Conservation (phyloP, 2,329 filamentous ascomycete species). For the Diaporthe australafricana region DNA sequence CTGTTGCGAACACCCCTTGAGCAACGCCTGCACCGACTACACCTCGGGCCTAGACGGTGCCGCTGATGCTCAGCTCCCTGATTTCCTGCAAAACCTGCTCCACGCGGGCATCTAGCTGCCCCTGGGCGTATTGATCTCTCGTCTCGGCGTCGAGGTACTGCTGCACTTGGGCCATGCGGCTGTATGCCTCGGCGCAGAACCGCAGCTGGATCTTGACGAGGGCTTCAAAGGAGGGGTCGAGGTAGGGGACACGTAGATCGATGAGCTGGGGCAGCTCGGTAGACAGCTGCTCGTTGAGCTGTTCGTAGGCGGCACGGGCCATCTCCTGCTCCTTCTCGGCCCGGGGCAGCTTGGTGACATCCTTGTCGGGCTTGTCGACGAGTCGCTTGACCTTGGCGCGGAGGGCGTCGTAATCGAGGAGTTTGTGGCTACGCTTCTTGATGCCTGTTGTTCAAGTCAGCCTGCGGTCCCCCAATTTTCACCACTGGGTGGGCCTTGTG, state of each 20-base stretch:
- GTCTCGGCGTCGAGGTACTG: slow-evolving; percentile 97
- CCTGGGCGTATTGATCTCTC: slow-evolving; percentile 93
- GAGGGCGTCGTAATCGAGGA: slow-evolving; percentile 97
- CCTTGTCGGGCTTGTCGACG: slow-evolving; percentile 98
- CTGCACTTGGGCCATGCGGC: slow-evolving; percentile 98
- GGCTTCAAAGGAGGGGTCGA: slow-evolving; percentile 96
- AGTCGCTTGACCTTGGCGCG: slow-evolving; percentile 97
- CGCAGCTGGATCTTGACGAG: slow-evolving; percentile 98
- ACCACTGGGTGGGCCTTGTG: slow-evolving; percentile 44
- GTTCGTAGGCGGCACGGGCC: slow-evolving; percentile 92
- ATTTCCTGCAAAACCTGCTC: slow-evolving; percentile 98
- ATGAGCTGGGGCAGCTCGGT: slow-evolving; percentile 95
- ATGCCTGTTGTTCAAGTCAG: slow-evolving; percentile 70
- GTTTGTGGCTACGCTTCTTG: slow-evolving; percentile 98
- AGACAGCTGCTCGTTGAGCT: slow-evolving; percentile 95
- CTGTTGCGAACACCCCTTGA: not conserved
- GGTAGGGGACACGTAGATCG: slow-evolving; percentile 94
- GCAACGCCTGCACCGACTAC: not conserved
- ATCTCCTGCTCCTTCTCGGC: slow-evolving; percentile 97
- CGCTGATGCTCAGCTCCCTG: slow-evolving; percentile 91
- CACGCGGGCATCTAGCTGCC: slow-evolving; percentile 89
- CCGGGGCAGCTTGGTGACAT: slow-evolving; percentile 93
- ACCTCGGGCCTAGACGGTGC: slow-evolving; percentile 62
- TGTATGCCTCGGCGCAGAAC: slow-evolving; percentile 98
- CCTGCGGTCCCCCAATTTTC: not conserved